A percentile compares a stretch with the other conserved stretches of the same genome.
phyloP scores from a whole-genome alignment of 441 rosid species.

The Cnidoscolus chayamansa region DNA sequence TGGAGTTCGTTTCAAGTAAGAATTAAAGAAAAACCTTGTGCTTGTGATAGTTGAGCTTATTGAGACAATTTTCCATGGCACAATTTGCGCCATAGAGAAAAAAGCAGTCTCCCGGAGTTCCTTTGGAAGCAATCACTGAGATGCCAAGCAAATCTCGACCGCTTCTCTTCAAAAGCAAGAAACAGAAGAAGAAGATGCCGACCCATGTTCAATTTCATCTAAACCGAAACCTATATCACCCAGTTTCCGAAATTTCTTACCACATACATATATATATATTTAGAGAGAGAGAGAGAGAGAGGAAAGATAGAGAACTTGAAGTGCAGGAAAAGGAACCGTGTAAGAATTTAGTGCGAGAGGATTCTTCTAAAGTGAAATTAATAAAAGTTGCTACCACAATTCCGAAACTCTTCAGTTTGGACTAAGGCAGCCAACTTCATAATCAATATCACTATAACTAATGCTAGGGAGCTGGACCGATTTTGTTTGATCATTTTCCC shows the following conservation, averaged over 20 bases:
- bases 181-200: slow-evolving; percentile 18
- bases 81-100: slow-evolving; percentile 48
- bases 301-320: slow-evolving; percentile 7
- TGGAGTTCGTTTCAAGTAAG: slow-evolving; percentile 67
- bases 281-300: too few relatives aligned
- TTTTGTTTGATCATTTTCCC: neutral
- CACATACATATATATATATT: too few relatives aligned
- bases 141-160: slow-evolving; percentile 74
- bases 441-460: too few relatives aligned
- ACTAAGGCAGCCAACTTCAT: too few relatives aligned
- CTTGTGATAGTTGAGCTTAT: slow-evolving; percentile 47
- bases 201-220: slow-evolving; percentile 23
- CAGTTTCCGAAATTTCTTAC: too few relatives aligned
- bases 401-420: too few relatives aligned
- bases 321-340: slow-evolving; percentile 12
- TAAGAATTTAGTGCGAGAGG: neutral
- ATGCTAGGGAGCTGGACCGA: too few relatives aligned
- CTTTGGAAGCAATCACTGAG: slow-evolving; percentile 70
- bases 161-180: slow-evolving; percentile 57
- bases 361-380: slow-evolving; percentile 11
- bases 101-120: slow-evolving; percentile 55
- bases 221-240: neutral
- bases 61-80: slow-evolving; percentile 55
- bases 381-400: neutral
- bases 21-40: slow-evolving; percentile 61